Evolutionary conservation across 129 eudicot species (phyloP), one percentile per base, ranked within the genome.

Genomic region (Kitagawia praeruptora): DNA sequence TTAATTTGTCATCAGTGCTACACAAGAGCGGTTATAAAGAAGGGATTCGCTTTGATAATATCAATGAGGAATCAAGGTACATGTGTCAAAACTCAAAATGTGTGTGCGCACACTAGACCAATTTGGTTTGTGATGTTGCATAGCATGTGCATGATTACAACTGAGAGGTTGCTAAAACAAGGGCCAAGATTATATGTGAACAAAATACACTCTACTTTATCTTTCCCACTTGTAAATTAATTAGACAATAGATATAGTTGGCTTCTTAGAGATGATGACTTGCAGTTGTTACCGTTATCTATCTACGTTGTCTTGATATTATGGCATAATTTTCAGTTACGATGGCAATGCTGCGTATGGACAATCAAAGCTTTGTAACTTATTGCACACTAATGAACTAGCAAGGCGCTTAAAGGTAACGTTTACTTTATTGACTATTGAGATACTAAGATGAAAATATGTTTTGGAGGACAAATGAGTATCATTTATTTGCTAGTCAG

Each of bases 291-390:
- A 41, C 16, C 10, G 46, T 74, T 19, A 25, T 44, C 13, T 41
- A 69, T 80, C 86, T 45, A 80, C 19, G 1, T 18, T 38, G 39
- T 61, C 4, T 48, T 79, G 14, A 7, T 51, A 51, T 39, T 42
- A 61, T 53, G 19, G 75, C 54, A 27, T 48, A 40, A 23, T 80
- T 75, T 79, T 49, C 92, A 88, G 89, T 69, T 88, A 88, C 63
- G 75, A 37, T 46, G 78, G 79, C 76, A 10, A 81, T 2, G 48
- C 18, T 51, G 89, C 89, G 19, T 88, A 88, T 84, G 92, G 89
- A 81, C 92, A 86, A 81, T 88, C 92, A 71, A 86, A 88, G 80
- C 85, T 88, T 58, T 87, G 88, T 23, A 88, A 88, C 77, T 80
- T 86, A 74, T 82, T 88, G 80, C 89, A 88, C 69, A 87, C 88